A percentile compares a stretch with the other conserved stretches of the same genome.
Evolutionary conservation across 805 yeast genomes (phyloP).

Genomic region (Cyberlindnera mycetangii): DNA sequence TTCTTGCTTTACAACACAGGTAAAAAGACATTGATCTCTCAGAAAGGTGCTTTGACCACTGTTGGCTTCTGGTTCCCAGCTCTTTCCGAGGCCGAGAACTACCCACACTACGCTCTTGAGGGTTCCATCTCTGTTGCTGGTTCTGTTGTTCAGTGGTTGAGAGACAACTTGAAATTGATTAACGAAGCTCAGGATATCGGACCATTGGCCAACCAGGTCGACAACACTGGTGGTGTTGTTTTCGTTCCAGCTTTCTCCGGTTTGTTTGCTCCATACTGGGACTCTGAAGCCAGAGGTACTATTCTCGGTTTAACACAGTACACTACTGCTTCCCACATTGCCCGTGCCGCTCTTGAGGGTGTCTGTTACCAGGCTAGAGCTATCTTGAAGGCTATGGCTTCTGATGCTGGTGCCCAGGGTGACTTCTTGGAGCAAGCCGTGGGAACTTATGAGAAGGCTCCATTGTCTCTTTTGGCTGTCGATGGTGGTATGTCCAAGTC

Average conservation of each 20-base stretch:
- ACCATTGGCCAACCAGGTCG: conserved; percentile 80
- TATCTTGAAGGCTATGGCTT: conserved; percentile 83
- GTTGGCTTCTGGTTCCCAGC: conserved; percentile 87
- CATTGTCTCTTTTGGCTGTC: conserved; percentile 62
- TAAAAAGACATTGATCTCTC: conserved; percentile 59
- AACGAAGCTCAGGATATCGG: conserved; percentile 84
- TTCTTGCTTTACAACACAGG: conserved; percentile 90
- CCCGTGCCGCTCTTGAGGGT: conserved; percentile 93
- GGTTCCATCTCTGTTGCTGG: conserved; percentile 98
- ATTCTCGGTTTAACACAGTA: conserved; percentile 91
- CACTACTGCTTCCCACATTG: conserved; percentile 88
- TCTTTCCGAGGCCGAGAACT: conserved; percentile 39
- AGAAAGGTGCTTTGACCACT: conserved; percentile 84
- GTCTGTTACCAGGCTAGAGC: conserved; percentile 93
- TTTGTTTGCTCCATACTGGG: conserved; percentile 95
- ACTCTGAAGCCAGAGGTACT: conserved; percentile 86
- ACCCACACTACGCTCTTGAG: conserved; percentile 86
- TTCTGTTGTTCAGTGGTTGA: conserved; percentile 87
- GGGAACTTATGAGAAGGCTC: conserved; percentile 41
- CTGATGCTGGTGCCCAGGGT: conserved; percentile 63
- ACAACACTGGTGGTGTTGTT: conserved; percentile 84
- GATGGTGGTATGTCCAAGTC: conserved; percentile 97
- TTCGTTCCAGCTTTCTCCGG: conserved; percentile 96
- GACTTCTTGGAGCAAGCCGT: conserved; percentile 53
- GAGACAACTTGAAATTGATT: conserved; percentile 84